A percentile compares a stretch with the other conserved stretches of the same genome.
Evolutionary conservation across 805 yeast species (phyloP).

Genomic region (Metschnikowia proteae): DNA sequence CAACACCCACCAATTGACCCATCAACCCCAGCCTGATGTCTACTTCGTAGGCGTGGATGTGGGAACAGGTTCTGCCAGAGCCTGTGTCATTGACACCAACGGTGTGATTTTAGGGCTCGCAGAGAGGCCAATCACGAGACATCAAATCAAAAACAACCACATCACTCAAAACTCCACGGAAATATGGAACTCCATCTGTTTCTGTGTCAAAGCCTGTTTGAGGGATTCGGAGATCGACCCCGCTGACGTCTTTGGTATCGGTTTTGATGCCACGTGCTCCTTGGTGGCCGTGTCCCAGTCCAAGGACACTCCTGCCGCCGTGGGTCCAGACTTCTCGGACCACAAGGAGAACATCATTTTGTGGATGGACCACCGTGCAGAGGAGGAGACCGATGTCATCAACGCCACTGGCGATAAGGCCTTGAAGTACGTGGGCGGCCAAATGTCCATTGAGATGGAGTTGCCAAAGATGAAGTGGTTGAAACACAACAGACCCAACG

Average conservation of each 20-base stretch:
- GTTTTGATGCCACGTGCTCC: constrained; percentile 97
- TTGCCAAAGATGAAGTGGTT: constrained; percentile 96
- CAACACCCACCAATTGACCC: constrained; percentile 30
- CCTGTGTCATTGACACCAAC: constrained; percentile 78
- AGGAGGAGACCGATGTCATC: constrained; percentile 70
- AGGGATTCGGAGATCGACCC: constrained; percentile 73
- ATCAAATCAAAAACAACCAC: constrained; percentile 65
- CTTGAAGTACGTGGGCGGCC: constrained; percentile 91
- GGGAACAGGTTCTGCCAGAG: constrained; percentile 98
- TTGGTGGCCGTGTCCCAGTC: constrained; percentile 71
- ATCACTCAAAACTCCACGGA: constrained; percentile 87
- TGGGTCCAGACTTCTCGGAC: constrained; percentile 85
- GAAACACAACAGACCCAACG: constrained; percentile 72
- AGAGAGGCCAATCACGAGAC: constrained; percentile 74
- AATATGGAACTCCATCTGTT: constrained; percentile 86
- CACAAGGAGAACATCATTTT: constrained; percentile 75
- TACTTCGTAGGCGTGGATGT: constrained; percentile 84
- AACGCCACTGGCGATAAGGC: constrained; percentile 77
- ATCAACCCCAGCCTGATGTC: constrained; percentile 43
- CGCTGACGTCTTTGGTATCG: constrained; percentile 71
- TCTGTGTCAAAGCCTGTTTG: constrained; percentile 72
- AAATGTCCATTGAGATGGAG: constrained; percentile 98
- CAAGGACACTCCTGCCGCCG: constrained; percentile 70
- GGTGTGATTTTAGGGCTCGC: constrained; percentile 80
- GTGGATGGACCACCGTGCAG: constrained; percentile 99